Percentiles rank a stretch among this genome's conserved stretches.
phyloP scores from a whole-genome alignment of 2,329 filamentous ascomycete genomes.

The Sporothrix variecibatus region DNA sequence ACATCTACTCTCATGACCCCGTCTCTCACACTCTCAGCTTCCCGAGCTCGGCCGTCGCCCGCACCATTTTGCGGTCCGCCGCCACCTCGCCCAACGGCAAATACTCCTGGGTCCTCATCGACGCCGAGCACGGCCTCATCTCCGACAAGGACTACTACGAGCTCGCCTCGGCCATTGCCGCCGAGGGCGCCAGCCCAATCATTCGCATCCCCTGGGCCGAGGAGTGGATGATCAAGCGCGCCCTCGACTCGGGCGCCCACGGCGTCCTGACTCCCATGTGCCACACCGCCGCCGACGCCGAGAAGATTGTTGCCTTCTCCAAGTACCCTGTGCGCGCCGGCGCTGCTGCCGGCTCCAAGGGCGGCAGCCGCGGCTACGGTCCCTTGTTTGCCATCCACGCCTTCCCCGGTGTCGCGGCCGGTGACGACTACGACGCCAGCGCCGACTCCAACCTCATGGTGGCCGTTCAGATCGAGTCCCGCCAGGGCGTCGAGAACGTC shows the following conservation, averaged over 20 bases:
- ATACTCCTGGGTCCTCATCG: conserved; percentile 41
- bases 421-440: conserved; percentile 39
- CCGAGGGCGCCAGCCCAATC: conserved; percentile 44
- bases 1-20: not conserved
- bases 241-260: conserved; percentile 61
- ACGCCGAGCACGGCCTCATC: conserved; percentile 45
- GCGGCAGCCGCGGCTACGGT: conserved; percentile 35
- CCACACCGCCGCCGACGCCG: conserved; percentile 33
- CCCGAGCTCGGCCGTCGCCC: conserved; percentile 28
- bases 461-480: conserved; percentile 46
- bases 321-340: conserved; percentile 31
- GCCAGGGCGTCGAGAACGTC: conserved; percentile 44
- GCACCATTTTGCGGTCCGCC: conserved; percentile 30
- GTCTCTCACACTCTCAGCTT: conserved; percentile 22
- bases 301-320: conserved; percentile 31
- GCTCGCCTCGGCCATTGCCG: conserved; percentile 40
- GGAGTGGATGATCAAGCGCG: conserved; percentile 63
- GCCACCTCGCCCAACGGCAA: conserved; percentile 20
- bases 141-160: conserved; percentile 43
- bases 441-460: conserved; percentile 39
- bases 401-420: conserved; percentile 34
- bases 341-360: not conserved
- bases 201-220: conserved; percentile 57
- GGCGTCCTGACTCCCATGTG: conserved; percentile 55
- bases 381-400: conserved; percentile 38